Evolutionary conservation across 345 rosid species (phyloP), one percentile per base, ranked within the genome.

Genomic region (Gossypium stocksii): DNA sequence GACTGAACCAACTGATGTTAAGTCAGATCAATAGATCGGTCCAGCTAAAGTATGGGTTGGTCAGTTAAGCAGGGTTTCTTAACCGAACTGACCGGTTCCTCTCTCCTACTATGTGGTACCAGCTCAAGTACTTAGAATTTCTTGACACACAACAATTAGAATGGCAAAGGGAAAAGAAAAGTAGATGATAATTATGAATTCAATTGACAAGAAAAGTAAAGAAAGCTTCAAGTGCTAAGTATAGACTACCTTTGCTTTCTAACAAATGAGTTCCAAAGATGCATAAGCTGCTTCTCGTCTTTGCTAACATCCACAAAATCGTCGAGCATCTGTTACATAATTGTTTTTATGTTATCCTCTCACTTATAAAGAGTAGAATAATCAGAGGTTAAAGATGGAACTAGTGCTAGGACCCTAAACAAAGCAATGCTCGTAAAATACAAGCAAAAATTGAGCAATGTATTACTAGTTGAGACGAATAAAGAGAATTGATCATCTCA

Each of bases 221-320:
- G 25, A 29, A 72, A 46, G 63, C 38, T 69, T 10, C 17, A 45
- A 49, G 69, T 62, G 64, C 22, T 23, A 46, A 60, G 20, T 17
- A 72, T 22, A 7, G 2, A 59, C 68, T 83, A 90, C 92, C 86
- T 85, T 79, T 95, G 99, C 76, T 84, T 89, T 79, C 90, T 87
- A 64, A 93, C 97, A 75, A 95, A 93, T 1, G 97, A 87, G 82
- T 93, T 91, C 99, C 99, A 95, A 20, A 91, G 87, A 78, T 87
- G 92, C 93, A 90, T 93, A 53, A 95, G 88, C 63, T 81, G 86
- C 81, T 91, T 93, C 81, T 90, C 98, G 14, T 86, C 90, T 75
- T 84, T 86, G 78, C 87, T 89, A 77, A 91, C 98, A 72, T 93
- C 98, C 80, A 90, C 97, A 81, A 93, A 93, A 85, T 93, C 98